A percentile compares a stretch with the other conserved stretches of the same genome.
Evolutionary conservation across 345 rosid species (phyloP).

Genomic region (rapeseed (Brassica napus)): DNA sequence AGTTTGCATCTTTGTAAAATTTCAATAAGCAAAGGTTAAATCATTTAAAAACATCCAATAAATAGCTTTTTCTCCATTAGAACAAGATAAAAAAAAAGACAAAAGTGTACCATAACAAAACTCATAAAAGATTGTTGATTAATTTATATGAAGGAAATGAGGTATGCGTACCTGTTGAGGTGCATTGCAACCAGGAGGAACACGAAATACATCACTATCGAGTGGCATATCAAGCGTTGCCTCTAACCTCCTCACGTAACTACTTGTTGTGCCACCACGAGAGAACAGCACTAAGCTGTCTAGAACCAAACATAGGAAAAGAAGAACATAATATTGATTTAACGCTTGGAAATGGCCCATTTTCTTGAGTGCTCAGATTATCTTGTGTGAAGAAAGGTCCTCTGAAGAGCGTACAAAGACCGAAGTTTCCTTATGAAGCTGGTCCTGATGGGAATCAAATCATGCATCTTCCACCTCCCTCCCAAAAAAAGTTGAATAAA

Average conservation of each 20-base stretch:
- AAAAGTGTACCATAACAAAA: background rate
- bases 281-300: conserved; percentile 43
- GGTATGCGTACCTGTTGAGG: conserved; percentile 67
- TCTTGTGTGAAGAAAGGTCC: background rate
- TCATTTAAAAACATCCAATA: background rate
- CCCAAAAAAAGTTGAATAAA: background rate
- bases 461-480: background rate
- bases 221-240: conserved; percentile 71
- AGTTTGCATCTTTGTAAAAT: no score
- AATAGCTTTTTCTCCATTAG: background rate
- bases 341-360: conserved; percentile 17
- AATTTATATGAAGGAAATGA: background rate
- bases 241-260: conserved; percentile 54
- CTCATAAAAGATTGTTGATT: background rate
- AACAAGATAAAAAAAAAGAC: background rate
- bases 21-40: background rate
- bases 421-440: background rate
- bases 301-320: conserved; percentile 42
- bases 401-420: background rate
- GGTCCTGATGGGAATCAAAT: background rate
- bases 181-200: conserved; percentile 80
- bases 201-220: conserved; percentile 63
- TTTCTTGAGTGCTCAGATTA: background rate
- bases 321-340: conserved; percentile 9
- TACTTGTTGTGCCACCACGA: conserved; percentile 70